Evolutionary conservation across 2,329 filamentous ascomycete species (phyloP).

Genomic region (Colletotrichum scovillei): DNA sequence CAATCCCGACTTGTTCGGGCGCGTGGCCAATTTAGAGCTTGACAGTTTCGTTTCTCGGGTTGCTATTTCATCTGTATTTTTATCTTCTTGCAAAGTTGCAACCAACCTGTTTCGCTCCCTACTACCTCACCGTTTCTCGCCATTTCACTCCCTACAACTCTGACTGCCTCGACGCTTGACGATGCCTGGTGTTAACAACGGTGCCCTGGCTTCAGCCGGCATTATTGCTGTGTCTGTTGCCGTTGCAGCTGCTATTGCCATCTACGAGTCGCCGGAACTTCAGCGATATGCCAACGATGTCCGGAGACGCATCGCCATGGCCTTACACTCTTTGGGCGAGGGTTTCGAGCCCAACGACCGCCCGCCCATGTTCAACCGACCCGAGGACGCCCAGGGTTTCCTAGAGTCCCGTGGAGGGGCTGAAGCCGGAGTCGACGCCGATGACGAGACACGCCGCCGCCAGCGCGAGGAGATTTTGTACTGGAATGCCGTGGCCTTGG

Average conservation of each 20-base stretch:
- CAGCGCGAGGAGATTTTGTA: slow-evolving; percentile 75
- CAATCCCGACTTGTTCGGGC: slow-evolving; percentile 19
- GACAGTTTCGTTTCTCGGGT: neutral
- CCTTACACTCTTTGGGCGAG: slow-evolving; percentile 69
- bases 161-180: slow-evolving; percentile 26
- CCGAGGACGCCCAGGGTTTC: slow-evolving; percentile 75
- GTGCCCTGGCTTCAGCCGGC: slow-evolving; percentile 66
- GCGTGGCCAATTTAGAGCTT: slow-evolving; percentile 30
- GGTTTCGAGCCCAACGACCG: slow-evolving; percentile 59
- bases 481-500: slow-evolving; percentile 69
- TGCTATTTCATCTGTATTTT: neutral
- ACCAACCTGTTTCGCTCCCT: neutral
- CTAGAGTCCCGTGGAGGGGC: slow-evolving; percentile 61
- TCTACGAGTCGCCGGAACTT: slow-evolving; percentile 74
- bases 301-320: slow-evolving; percentile 70
- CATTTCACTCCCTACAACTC: neutral
- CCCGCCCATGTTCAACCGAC: slow-evolving; percentile 71
- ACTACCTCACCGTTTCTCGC: neutral
- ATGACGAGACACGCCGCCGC: slow-evolving; percentile 69
- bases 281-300: slow-evolving; percentile 71
- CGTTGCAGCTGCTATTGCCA: slow-evolving; percentile 67
- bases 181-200: slow-evolving; percentile 67
- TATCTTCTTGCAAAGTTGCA: neutral
- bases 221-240: slow-evolving; percentile 68
- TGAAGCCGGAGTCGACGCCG: slow-evolving; percentile 67